Percentiles rank a stretch among this genome's conserved stretches.
phyloP scores from a whole-genome alignment of 2,329 filamentous ascomycete genomes.

The Penicillium hordei region DNA sequence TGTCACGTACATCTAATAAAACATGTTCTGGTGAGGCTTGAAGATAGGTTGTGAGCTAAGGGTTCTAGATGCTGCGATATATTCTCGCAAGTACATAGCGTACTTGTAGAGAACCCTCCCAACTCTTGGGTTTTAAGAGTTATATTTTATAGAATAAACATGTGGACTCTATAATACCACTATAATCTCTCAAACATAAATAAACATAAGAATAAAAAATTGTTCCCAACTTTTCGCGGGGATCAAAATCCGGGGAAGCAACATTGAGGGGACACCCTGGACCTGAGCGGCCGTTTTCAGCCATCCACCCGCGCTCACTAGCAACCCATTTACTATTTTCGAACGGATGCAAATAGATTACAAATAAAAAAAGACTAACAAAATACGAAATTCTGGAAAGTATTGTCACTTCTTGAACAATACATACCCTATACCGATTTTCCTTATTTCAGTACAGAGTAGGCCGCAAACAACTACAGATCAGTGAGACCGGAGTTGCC shows the following conservation, averaged over 20 bases:
- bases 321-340: constrained; percentile 1
- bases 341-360: constrained; percentile 8
- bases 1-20: constrained; percentile 1
- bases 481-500: neutral
- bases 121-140: too few relatives aligned
- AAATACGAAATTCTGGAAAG: neutral
- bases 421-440: neutral
- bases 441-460: constrained; percentile 3
- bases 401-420: constrained; percentile 3
- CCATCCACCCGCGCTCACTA: neutral
- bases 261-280: neutral
- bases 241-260: constrained; percentile 10
- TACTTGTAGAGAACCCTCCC: too few relatives aligned
- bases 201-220: neutral
- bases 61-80: neutral
- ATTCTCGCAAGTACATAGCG: neutral
- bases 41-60: neutral
- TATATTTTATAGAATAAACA: neutral
- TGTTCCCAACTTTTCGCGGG: neutral
- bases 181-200: neutral
- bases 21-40: neutral
- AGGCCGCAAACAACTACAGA: constrained; percentile 1
- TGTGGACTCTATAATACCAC: neutral
- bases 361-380: neutral
- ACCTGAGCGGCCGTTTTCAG: constrained; percentile 1